These are phyloP conservation scores for Myriosclerotinia curreyana DNA, from an alignment of 2,329 filamentous ascomycete genomes.

Conservation along the genomic window DNA sequence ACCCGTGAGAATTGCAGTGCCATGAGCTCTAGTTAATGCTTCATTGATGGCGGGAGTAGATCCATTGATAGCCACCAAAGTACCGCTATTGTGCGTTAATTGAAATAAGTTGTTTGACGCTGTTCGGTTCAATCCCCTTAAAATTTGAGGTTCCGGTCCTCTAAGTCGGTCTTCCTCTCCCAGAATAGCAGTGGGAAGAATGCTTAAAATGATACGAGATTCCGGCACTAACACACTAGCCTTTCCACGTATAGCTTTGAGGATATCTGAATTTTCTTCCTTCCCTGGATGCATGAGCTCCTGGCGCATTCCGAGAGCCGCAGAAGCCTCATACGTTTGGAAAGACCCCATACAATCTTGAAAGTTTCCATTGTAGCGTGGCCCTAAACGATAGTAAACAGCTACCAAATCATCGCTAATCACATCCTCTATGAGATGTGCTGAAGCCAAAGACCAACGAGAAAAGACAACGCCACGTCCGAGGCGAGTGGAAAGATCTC, in stretches of 20 bases:
- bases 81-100: slow-evolving; percentile 69
- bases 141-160: slow-evolving; percentile 68
- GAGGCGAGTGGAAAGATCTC: slow-evolving; percentile 74
- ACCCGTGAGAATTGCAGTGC: slow-evolving; percentile 78
- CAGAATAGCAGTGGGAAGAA: slow-evolving; percentile 76
- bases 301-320: slow-evolving; percentile 84
- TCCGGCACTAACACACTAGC: slow-evolving; percentile 81
- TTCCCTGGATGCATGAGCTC: slow-evolving; percentile 86
- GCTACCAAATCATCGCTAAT: slow-evolving; percentile 89
- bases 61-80: slow-evolving; percentile 81
- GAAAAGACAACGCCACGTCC: slow-evolving; percentile 72
- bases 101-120: slow-evolving; percentile 66
- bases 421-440: slow-evolving; percentile 82
- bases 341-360: slow-evolving; percentile 95
- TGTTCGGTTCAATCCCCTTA: slow-evolving; percentile 71
- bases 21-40: slow-evolving; percentile 75
- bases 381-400: slow-evolving; percentile 85
- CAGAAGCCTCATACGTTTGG: slow-evolving; percentile 92
- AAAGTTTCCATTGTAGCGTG: slow-evolving; percentile 91
- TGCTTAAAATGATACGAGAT: slow-evolving; percentile 74
- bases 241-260: slow-evolving; percentile 81
- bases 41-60: slow-evolving; percentile 86
- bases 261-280: slow-evolving; percentile 87
- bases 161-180: slow-evolving; percentile 74
- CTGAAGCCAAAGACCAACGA: slow-evolving; percentile 85